Evolutionary conservation across 257 asterid species (phyloP).

Genomic region (Petrea volubilis): DNA sequence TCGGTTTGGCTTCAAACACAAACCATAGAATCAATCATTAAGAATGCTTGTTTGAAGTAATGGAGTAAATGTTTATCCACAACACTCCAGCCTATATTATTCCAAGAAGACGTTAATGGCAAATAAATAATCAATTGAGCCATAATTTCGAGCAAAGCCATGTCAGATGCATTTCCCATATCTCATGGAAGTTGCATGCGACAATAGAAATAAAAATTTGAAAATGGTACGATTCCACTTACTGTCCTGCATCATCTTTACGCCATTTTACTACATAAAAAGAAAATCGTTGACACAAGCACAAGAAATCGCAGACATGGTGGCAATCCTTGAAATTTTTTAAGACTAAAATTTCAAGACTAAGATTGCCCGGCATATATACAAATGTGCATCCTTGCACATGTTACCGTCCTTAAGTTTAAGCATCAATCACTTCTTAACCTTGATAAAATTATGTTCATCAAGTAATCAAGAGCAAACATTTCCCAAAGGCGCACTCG

Average conservation of each 20-base stretch:
- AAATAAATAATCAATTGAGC: background rate
- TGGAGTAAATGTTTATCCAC: background rate
- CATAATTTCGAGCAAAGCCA: background rate
- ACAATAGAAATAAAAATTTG: background rate
- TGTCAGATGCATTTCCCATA: background rate
- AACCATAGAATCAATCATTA: slow-evolving; percentile 18
- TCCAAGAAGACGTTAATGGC: background rate
- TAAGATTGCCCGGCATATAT: background rate
- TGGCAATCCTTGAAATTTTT: background rate
- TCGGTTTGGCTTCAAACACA: slow-evolving; percentile 71
- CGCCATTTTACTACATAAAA: background rate
- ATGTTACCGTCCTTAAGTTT: slow-evolving; percentile 2
- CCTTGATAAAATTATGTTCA: background rate
- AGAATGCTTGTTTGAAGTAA: slow-evolving; percentile 26
- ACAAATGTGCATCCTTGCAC: background rate
- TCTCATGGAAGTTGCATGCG: slow-evolving; percentile 2
- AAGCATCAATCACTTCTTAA: background rate
- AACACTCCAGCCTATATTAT: background rate
- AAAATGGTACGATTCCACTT: background rate
- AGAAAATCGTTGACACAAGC: background rate
- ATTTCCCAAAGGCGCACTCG: background rate
- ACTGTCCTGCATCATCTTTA: background rate
- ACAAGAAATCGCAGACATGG: background rate
- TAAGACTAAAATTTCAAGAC: background rate
- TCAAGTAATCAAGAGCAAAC: background rate